Evolutionary conservation across 768 basidiomycete species (phyloP).

Genomic region (Phylloporus sp.): DNA sequence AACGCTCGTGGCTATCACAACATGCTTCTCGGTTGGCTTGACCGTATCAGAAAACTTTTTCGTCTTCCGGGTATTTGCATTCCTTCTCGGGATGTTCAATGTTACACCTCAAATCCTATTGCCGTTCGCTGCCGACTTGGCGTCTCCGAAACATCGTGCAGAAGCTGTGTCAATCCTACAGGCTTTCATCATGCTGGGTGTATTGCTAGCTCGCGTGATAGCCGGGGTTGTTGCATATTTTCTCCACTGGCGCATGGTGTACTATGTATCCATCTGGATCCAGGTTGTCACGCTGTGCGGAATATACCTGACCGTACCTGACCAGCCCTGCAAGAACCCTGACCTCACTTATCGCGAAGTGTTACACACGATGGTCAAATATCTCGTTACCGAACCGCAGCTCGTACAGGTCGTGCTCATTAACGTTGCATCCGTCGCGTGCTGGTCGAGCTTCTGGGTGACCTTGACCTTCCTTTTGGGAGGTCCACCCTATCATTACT

Average conservation of each 20-base stretch:
- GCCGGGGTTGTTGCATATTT: slow-evolving; percentile 39
- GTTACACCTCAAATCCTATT: slow-evolving; percentile 38
- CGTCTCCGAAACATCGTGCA: slow-evolving; percentile 24
- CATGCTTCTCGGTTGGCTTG: slow-evolving; percentile 36
- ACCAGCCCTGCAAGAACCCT: slow-evolving; percentile 37
- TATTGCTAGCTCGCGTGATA: slow-evolving; percentile 28
- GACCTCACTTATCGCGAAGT: slow-evolving; percentile 33
- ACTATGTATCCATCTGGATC: slow-evolving; percentile 38
- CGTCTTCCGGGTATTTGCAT: slow-evolving; percentile 34
- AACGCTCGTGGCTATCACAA: slow-evolving; percentile 30
- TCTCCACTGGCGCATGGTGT: slow-evolving; percentile 38
- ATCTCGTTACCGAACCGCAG: slow-evolving; percentile 38
- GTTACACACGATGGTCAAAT: slow-evolving; percentile 38
- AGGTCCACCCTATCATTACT: slow-evolving; percentile 35
- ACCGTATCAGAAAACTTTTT: slow-evolving; percentile 32
- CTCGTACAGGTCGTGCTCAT: slow-evolving; percentile 32
- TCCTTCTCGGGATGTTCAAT: slow-evolving; percentile 37
- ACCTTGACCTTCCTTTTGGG: slow-evolving; percentile 42
- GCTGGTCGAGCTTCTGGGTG: slow-evolving; percentile 34
- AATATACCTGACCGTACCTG: slow-evolving; percentile 35
- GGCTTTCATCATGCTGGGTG: slow-evolving; percentile 24
- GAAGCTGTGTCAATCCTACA: slow-evolving; percentile 30
- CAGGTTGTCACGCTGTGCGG: slow-evolving; percentile 27
- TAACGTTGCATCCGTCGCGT: slow-evolving; percentile 23
- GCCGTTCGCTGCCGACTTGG: slow-evolving; percentile 44